phyloP scores from a whole-genome alignment of 768 basidiomycete genomes.

The Rhizopogon salebrosus region DNA sequence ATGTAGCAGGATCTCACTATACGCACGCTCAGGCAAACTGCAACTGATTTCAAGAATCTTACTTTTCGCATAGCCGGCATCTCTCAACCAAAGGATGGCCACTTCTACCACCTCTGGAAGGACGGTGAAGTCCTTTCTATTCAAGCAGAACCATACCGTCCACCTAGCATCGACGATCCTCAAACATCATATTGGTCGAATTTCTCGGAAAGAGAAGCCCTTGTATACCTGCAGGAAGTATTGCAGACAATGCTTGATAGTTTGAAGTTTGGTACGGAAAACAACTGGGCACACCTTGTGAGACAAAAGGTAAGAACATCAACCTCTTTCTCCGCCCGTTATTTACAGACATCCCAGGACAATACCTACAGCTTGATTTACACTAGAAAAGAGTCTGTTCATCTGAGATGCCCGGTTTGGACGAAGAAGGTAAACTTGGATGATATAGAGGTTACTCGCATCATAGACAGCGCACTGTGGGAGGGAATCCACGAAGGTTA shows the following conservation, averaged over 20 bases:
- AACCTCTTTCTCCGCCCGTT: not conserved
- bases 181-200: not conserved
- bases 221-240: constrained; percentile 21
- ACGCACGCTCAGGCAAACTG: constrained; percentile 16
- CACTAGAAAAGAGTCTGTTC: constrained; percentile 15
- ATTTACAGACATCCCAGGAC: constrained; percentile 3
- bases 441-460: constrained; percentile 27
- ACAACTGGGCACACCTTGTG: constrained; percentile 30
- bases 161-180: constrained; percentile 4
- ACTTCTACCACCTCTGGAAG: constrained; percentile 26
- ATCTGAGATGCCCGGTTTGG: constrained; percentile 20
- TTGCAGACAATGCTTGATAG: constrained; percentile 29
- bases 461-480: constrained; percentile 16
- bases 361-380: constrained; percentile 22
- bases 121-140: constrained; percentile 22
- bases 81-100: constrained; percentile 7
- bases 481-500: constrained; percentile 26
- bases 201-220: constrained; percentile 16
- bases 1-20: constrained; percentile 16
- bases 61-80: constrained; percentile 14
- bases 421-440: constrained; percentile 29
- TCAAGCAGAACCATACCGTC: constrained; percentile 27
- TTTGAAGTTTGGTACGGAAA: constrained; percentile 23
- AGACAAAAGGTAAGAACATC: constrained; percentile 15
- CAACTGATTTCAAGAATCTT: constrained; percentile 18